Evolutionary conservation across 208 protist genomes (phyloP).

Genomic region (Trichomonas vaginalis): DNA sequence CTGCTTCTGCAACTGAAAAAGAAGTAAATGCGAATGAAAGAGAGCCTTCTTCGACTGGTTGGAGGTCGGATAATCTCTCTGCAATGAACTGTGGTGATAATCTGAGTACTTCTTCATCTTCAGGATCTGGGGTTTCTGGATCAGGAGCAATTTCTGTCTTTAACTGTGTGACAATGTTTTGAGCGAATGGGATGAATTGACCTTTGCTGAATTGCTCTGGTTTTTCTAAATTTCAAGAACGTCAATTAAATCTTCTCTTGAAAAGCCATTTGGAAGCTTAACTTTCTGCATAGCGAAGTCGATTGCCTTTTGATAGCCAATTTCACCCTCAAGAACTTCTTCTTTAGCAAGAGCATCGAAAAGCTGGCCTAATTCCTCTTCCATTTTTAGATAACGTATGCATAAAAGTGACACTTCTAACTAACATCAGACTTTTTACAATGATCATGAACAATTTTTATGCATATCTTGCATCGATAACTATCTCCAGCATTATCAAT

Average conservation of each 20-base stretch:
- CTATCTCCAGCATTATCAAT: no score
- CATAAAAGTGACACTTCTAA: no score
- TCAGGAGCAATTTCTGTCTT: neutral
- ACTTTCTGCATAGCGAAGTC: neutral
- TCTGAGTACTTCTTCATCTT: neutral
- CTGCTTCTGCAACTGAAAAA: neutral
- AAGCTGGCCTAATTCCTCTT: neutral
- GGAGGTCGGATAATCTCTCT: neutral
- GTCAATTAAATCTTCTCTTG: neutral
- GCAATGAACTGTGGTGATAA: constrained; percentile 6
- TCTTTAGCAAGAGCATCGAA: neutral
- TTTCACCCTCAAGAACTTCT: neutral
- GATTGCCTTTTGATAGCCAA: neutral
- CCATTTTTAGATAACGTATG: neutral
- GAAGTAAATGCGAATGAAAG: neutral
- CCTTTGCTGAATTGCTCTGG: neutral
- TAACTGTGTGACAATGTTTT: neutral
- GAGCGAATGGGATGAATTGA: neutral
- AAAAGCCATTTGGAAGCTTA: neutral
- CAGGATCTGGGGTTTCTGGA: neutral
- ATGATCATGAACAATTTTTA: no score
- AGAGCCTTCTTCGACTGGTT: neutral
- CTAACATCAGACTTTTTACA: no score
- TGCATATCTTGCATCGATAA: no score
- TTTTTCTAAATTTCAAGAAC: neutral